A percentile compares a stretch with the other conserved stretches of the same genome.
These are phyloP conservation scores for Suillus subluteus DNA, from an alignment of 768 basidiomycete species.

Conservation along the genomic window DNA sequence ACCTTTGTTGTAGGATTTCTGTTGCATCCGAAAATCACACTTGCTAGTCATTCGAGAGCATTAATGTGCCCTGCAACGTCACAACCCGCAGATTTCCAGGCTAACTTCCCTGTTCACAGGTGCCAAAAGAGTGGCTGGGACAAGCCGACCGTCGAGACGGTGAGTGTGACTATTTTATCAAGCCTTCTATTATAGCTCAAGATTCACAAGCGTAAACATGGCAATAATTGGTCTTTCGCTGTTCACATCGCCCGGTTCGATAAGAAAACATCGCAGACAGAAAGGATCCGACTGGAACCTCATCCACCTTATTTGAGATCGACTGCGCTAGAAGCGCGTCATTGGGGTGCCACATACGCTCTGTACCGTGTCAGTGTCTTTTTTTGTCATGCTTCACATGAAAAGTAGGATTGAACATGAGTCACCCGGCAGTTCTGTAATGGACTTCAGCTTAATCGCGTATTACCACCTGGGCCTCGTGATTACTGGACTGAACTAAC, in stretches of 20 bases:
- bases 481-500: slow-evolving; percentile 87
- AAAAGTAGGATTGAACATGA: slow-evolving; percentile 22
- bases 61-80: background rate
- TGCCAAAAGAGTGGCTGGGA: slow-evolving; percentile 94
- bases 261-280: slow-evolving; percentile 70
- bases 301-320: slow-evolving; percentile 69
- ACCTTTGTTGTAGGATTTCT: background rate
- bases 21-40: background rate
- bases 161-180: slow-evolving; percentile 35
- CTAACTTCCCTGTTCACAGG: slow-evolving; percentile 38
- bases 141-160: slow-evolving; percentile 77
- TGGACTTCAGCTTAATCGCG: slow-evolving; percentile 68
- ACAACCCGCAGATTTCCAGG: background rate
- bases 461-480: slow-evolving; percentile 81
- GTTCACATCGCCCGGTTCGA: slow-evolving; percentile 70
- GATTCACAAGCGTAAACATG: slow-evolving; percentile 46
- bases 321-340: slow-evolving; percentile 81
- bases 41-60: background rate
- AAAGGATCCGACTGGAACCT: slow-evolving; percentile 73
- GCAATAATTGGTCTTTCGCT: slow-evolving; percentile 61
- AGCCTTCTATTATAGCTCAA: slow-evolving; percentile 10
- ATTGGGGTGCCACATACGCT: slow-evolving; percentile 90
- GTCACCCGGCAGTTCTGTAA: slow-evolving; percentile 65
- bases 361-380: slow-evolving; percentile 75
- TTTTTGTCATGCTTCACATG: background rate